Conservation (phyloP, 768 basidiomycete species). For the Tephrocybe rancida region DNA sequence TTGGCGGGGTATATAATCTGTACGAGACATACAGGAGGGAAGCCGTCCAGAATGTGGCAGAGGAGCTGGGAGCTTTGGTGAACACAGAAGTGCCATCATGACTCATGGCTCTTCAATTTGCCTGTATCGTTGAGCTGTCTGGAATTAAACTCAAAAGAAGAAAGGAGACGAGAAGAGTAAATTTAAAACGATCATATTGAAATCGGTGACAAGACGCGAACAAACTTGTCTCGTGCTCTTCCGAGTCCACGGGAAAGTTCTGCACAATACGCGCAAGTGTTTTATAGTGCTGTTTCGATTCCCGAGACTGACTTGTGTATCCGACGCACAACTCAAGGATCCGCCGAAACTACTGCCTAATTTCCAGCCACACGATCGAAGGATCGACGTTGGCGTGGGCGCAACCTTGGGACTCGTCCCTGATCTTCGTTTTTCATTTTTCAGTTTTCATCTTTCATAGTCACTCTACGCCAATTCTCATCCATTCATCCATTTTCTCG, state of each 20-base stretch:
- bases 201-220: slow-evolving; percentile 81
- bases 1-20: background rate
- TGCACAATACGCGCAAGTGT: slow-evolving; percentile 90
- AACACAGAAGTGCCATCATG: slow-evolving; percentile 88
- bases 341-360: slow-evolving; percentile 60
- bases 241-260: slow-evolving; percentile 88
- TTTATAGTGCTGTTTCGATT: background rate
- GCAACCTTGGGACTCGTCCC: background rate
- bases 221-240: slow-evolving; percentile 88
- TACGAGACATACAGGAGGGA: background rate
- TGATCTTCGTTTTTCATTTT: background rate
- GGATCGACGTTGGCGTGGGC: slow-evolving; percentile 76
- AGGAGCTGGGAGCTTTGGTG: slow-evolving; percentile 2
- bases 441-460: background rate
- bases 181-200: slow-evolving; percentile 53
- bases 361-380: slow-evolving; percentile 61
- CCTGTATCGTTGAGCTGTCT: slow-evolving; percentile 50
- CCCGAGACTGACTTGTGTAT: slow-evolving; percentile 18
- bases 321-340: slow-evolving; percentile 58
- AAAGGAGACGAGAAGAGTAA: slow-evolving; percentile 27
- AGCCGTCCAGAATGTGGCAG: background rate
- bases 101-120: slow-evolving; percentile 92
- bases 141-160: slow-evolving; percentile 34
- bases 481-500: slow-evolving; percentile 88
- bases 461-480: slow-evolving; percentile 72